Percentiles rank a stretch among this genome's conserved stretches.
Conservation (phyloP, 768 basidiomycete genomes). For the Hericium rajendrae region DNA sequence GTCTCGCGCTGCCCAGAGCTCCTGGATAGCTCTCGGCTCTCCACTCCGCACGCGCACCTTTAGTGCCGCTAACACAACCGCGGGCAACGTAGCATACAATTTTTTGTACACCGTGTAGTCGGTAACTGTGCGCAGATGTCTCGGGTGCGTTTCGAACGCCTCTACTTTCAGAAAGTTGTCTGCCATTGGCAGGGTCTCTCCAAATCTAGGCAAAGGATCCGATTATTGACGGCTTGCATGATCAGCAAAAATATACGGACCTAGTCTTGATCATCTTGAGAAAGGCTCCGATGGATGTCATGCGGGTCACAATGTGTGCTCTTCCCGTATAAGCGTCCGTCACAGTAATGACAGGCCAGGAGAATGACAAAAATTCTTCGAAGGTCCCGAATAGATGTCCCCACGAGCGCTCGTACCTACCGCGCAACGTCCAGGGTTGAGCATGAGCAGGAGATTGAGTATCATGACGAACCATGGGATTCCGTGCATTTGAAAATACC, state of each 20-base stretch:
- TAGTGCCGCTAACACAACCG: conserved; percentile 52
- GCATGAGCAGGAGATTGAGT: neutral
- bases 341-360: conserved; percentile 74
- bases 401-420: conserved; percentile 76
- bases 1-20: conserved; percentile 60
- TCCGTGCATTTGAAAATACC: conserved; percentile 62
- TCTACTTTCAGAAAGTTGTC: conserved; percentile 62
- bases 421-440: neutral
- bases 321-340: conserved; percentile 64
- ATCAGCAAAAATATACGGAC: conserved; percentile 22
- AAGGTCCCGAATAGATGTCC: conserved; percentile 71
- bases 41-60: conserved; percentile 58
- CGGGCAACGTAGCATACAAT: conserved; percentile 61
- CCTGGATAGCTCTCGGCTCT: conserved; percentile 51
- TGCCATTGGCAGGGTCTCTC: conserved; percentile 62
- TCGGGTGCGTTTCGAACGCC: conserved; percentile 58
- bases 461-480: conserved; percentile 46
- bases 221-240: neutral
- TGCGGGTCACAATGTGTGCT: conserved; percentile 73
- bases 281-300: conserved; percentile 63
- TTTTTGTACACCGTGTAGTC: conserved; percentile 64
- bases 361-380: conserved; percentile 70
- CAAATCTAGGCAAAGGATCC: conserved; percentile 39
- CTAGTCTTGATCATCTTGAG: conserved; percentile 81
- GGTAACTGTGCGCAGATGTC: conserved; percentile 62